Conservation (phyloP, 2,329 filamentous ascomycete species). For the Rhynchosporium graminicola region DNA sequence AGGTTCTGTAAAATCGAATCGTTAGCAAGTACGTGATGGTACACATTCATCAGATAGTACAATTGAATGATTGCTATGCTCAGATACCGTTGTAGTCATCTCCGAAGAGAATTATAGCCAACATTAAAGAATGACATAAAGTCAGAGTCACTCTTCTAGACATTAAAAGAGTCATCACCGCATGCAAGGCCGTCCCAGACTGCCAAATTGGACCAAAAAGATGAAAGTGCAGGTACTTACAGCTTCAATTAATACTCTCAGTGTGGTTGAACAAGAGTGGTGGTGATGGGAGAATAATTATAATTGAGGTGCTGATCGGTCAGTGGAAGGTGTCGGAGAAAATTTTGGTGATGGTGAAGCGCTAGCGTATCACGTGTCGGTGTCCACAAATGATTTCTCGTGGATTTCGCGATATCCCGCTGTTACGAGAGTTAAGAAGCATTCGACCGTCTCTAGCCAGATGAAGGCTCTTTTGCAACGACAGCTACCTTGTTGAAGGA, state of each 20-base stretch:
- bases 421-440: not conserved
- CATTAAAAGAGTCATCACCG: constrained; percentile 64
- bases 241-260: constrained; percentile 21
- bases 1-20: constrained; percentile 14
- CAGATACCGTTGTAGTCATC: constrained; percentile 98
- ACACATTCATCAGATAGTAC: not conserved
- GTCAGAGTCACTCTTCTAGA: constrained; percentile 52
- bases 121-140: constrained; percentile 61
- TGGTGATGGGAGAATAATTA: not conserved
- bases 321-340: not conserved
- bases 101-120: constrained; percentile 58
- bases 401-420: constrained; percentile 4
- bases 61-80: constrained; percentile 51
- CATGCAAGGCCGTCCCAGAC: constrained; percentile 33
- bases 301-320: not conserved
- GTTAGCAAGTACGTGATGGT: constrained; percentile 23
- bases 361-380: not conserved
- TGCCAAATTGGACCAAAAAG: constrained; percentile 1
- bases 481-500: too few species aligned
- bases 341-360: constrained; percentile 7
- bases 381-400: not conserved
- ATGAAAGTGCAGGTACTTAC: constrained; percentile 18
- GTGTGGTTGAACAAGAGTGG: constrained; percentile 14
- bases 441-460: not conserved
- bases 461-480: not conserved